A percentile compares a stretch with the other conserved stretches of the same genome.
Conservation (phyloP, 2,329 filamentous ascomycete species). For the Xylariaceae sp. region DNA sequence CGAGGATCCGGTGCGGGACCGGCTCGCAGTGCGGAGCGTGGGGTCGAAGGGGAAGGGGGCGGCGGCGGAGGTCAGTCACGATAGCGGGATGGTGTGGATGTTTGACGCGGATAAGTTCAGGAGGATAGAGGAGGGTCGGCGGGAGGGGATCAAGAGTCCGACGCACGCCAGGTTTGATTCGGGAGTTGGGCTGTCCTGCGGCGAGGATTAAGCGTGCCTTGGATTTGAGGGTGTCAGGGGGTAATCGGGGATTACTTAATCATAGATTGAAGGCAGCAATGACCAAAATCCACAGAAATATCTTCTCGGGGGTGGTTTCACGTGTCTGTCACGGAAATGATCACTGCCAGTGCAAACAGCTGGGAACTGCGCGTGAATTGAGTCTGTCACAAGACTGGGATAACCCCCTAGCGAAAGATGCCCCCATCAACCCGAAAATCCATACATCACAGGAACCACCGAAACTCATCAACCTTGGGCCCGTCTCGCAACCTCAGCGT, state of each 20-base stretch:
- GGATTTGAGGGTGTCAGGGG: neutral
- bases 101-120: conserved; percentile 22
- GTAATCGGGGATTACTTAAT: too few relatives aligned
- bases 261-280: too few relatives aligned
- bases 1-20: conserved; percentile 12
- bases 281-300: too few relatives aligned
- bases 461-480: conserved; percentile 47
- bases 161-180: conserved; percentile 22
- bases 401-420: neutral
- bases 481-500: conserved; percentile 53
- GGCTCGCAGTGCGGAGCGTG: neutral
- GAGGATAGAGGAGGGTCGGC: conserved; percentile 10
- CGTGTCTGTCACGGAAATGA: too few relatives aligned
- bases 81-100: conserved; percentile 12
- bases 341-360: too few relatives aligned
- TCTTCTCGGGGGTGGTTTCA: too few relatives aligned
- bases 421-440: too few relatives aligned
- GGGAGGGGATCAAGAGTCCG: conserved; percentile 17
- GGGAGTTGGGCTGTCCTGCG: conserved; percentile 15
- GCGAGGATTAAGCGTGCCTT: neutral
- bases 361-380: too few relatives aligned
- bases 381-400: neutral
- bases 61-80: neutral
- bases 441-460: conserved; percentile 49
- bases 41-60: too few relatives aligned